Percentiles rank a stretch among this genome's conserved stretches.
Conservation (phyloP, 768 basidiomycete species). For the Hypsizygus marmoreus region DNA sequence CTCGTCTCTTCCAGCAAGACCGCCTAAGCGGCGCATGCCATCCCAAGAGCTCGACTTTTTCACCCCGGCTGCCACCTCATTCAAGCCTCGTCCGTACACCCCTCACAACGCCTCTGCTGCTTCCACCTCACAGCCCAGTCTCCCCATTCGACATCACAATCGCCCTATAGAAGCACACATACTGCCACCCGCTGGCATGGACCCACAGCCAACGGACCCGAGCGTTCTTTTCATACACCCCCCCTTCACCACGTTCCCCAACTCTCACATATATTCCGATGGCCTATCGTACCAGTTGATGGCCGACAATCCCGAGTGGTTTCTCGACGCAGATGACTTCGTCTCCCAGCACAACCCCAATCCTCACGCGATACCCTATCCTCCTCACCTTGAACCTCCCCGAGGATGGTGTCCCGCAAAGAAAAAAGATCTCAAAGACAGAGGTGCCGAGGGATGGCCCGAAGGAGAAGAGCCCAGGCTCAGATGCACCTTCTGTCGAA, state of each 20-base stretch:
- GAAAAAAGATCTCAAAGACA: slow-evolving; percentile 75
- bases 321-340: slow-evolving; percentile 71
- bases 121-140: slow-evolving; percentile 24
- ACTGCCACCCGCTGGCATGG: slow-evolving; percentile 57
- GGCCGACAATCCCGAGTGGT: slow-evolving; percentile 81
- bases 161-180: slow-evolving; percentile 44
- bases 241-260: slow-evolving; percentile 70
- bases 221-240: slow-evolving; percentile 71
- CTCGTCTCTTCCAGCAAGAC: slow-evolving; percentile 26
- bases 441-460: slow-evolving; percentile 71
- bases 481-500: slow-evolving; percentile 81
- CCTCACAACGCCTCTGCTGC: slow-evolving; percentile 36
- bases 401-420: slow-evolving; percentile 87
- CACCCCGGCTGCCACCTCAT: slow-evolving; percentile 61
- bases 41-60: slow-evolving; percentile 62
- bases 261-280: slow-evolving; percentile 58
- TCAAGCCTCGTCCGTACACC: slow-evolving; percentile 66
- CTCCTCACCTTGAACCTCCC: slow-evolving; percentile 77
- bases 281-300: slow-evolving; percentile 72
- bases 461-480: slow-evolving; percentile 81
- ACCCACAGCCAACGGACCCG: slow-evolving; percentile 69
- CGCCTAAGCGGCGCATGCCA: slow-evolving; percentile 51
- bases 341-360: slow-evolving; percentile 46
- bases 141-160: slow-evolving; percentile 29
- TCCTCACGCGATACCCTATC: slow-evolving; percentile 65